Base-by-base conservation (phyloP, 1,284 basidiomycete genomes). In the Cryptococcus wingfieldii region DNA sequence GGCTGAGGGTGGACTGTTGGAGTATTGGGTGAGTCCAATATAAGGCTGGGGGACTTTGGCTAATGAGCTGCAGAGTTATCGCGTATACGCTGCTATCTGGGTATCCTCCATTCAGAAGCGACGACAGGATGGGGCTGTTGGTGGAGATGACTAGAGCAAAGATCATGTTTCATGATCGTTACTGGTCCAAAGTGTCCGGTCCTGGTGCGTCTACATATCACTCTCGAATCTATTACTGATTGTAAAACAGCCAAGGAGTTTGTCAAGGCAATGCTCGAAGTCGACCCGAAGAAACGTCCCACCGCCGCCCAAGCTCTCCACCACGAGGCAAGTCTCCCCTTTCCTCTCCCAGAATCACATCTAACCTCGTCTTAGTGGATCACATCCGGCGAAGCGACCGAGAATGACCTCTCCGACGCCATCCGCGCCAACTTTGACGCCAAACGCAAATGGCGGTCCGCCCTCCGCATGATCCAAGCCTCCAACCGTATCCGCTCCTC, bases 1-100 rank as follows among this genome's bases (percentile, higher is more conserved):
- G 92, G 38, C 91, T 91, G 72, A 85, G 89, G 6, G 93, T 97
- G 10, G 95, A 98, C 73, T 78, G 95, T 42, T 98, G 95, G 95
- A 87, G 87, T 50, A 86, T 87, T 10, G 95, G 95, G 88, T 90
- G 63, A 53, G 83, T 78, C 13, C 16, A 19, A 25, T 23, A 23
- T 23, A 3, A 3, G 23, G 23, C 3, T 23, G 23, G 23, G 23
- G 23, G 23, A 23, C 23, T 23, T 23, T 23, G 23, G 38, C 38
- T 42, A 13, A 55, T 16, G 38, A 10, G 16, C 39, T 25, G 28
- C 62, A 92, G 91, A 0, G 85, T 98, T 61, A 96, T 98, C 66
- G 89, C 92, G 13, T 98, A 96, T 74, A 89, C 91, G 48, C 80
- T 94, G 14, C 81, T 96, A 0, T 95, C 92, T 68, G 93, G 93